phyloP scores from a whole-genome alignment of 495 filamentous ascomycete species.

The Darksidea phi region DNA sequence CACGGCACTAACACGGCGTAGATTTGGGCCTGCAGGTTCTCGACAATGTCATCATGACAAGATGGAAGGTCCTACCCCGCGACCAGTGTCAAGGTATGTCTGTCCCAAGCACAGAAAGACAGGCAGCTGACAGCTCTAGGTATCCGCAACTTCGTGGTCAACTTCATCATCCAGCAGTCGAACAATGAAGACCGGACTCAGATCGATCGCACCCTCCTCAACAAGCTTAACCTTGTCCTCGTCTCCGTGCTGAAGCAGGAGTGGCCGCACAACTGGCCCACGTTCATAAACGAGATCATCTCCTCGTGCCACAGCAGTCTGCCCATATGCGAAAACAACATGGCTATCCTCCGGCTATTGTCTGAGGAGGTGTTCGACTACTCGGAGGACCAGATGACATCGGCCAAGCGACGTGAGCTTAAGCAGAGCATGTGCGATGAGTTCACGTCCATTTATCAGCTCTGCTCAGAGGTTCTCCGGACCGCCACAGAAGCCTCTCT shows the following conservation, averaged over 20 bases:
- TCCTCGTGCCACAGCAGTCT: constrained; percentile 90
- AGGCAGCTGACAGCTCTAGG: constrained; percentile 51
- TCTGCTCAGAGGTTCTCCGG: constrained; percentile 89
- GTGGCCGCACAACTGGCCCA: constrained; percentile 99
- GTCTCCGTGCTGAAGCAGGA: constrained; percentile 98
- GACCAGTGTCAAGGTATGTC: constrained; percentile 86
- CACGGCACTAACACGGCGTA: constrained; percentile 41
- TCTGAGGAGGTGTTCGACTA: constrained; percentile 99
- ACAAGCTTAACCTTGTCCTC: constrained; percentile 96
- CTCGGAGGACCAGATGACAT: constrained; percentile 98
- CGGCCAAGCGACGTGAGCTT: constrained; percentile 87
- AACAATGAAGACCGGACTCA: constrained; percentile 80
- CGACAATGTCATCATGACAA: constrained; percentile 97
- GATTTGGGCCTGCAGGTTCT: constrained; percentile 93
- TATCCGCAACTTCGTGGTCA: constrained; percentile 97
- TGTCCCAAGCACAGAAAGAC: constrained; percentile 7
- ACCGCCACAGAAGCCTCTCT: constrained; percentile 84
- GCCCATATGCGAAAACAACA: constrained; percentile 99
- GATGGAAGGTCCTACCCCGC: constrained; percentile 94
- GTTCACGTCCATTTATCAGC: constrained; percentile 94
- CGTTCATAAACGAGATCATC: constrained; percentile 99
- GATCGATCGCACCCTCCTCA: constrained; percentile 79
- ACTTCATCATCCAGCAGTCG: constrained; percentile 93
- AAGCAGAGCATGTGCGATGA: constrained; percentile 98
- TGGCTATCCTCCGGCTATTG: constrained; percentile 92